Percentiles rank a stretch among this genome's conserved stretches.
phyloP scores from a whole-genome alignment of 345 rosid species.

The Gossypioides kirkii region DNA sequence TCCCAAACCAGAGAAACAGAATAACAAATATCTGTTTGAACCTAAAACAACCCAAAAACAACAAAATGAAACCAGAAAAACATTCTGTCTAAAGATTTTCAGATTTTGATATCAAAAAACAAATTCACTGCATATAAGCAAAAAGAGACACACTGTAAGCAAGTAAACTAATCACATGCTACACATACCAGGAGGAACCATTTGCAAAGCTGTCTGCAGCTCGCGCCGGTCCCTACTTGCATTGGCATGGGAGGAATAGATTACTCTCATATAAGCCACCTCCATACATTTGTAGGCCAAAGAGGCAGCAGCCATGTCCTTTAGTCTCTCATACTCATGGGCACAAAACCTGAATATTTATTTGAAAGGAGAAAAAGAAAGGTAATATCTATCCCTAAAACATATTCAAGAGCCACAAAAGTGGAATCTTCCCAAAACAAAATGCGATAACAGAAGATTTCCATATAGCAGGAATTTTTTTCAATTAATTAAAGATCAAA shows the following conservation, averaged over 20 bases:
- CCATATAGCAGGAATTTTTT: background rate
- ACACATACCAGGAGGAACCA: slow-evolving; percentile 72
- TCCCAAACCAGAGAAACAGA: background rate
- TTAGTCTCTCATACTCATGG: slow-evolving; percentile 81
- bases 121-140: background rate
- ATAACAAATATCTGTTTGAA: background rate
- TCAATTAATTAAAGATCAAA: background rate
- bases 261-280: slow-evolving; percentile 90
- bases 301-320: slow-evolving; percentile 91
- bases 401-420: background rate
- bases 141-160: background rate
- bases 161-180: background rate
- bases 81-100: background rate
- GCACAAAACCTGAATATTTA: slow-evolving; percentile 74
- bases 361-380: too few species aligned
- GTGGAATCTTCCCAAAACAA: background rate
- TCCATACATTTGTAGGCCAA: slow-evolving; percentile 97
- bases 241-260: slow-evolving; percentile 52
- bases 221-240: slow-evolving; percentile 67
- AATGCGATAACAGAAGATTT: background rate
- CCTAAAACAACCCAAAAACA: background rate
- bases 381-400: too few species aligned
- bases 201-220: slow-evolving; percentile 59
- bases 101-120: background rate
- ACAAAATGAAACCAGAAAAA: background rate